Percentiles rank a stretch among this genome's conserved stretches.
Conservation (phyloP, 768 basidiomycete genomes). For the Lactarius psammicola region DNA sequence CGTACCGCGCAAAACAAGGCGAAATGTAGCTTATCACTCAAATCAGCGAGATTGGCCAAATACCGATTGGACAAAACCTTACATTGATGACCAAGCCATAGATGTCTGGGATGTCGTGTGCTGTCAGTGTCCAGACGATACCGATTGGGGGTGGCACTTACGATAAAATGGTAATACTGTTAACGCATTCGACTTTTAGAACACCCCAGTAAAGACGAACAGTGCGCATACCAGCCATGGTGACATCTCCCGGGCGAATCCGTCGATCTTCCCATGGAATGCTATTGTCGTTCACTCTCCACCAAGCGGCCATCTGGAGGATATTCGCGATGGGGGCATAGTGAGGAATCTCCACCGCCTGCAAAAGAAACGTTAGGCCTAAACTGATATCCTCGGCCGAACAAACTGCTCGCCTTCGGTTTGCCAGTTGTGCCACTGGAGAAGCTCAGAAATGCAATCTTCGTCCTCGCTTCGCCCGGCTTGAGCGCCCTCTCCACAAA, state of each 20-base stretch:
- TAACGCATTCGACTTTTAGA: constrained; percentile 11
- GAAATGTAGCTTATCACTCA: constrained; percentile 32
- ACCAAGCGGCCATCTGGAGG: constrained; percentile 31
- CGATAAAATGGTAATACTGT: constrained; percentile 35
- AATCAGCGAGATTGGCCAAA: neutral
- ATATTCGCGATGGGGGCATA: constrained; percentile 57
- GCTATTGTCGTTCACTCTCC: constrained; percentile 35
- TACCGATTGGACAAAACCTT: neutral
- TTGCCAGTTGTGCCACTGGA: constrained; percentile 75
- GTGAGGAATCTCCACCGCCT: constrained; percentile 71
- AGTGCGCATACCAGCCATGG: constrained; percentile 47
- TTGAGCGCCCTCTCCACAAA: constrained; percentile 49
- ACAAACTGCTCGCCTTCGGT: constrained; percentile 33
- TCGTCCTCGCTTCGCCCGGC: constrained; percentile 58
- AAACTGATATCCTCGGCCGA: constrained; percentile 35
- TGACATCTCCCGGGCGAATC: constrained; percentile 55
- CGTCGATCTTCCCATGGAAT: constrained; percentile 40
- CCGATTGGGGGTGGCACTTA: constrained; percentile 21
- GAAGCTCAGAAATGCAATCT: constrained; percentile 66
- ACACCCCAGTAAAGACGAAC: neutral
- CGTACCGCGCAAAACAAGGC: constrained; percentile 33
- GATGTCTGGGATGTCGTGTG: constrained; percentile 42
- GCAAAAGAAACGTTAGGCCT: constrained; percentile 27
- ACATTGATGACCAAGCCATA: constrained; percentile 36
- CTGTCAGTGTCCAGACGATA: neutral